These are phyloP conservation scores for Diaporthe batatas DNA, from an alignment of 2,329 filamentous ascomycete species.

Conservation along the genomic window DNA sequence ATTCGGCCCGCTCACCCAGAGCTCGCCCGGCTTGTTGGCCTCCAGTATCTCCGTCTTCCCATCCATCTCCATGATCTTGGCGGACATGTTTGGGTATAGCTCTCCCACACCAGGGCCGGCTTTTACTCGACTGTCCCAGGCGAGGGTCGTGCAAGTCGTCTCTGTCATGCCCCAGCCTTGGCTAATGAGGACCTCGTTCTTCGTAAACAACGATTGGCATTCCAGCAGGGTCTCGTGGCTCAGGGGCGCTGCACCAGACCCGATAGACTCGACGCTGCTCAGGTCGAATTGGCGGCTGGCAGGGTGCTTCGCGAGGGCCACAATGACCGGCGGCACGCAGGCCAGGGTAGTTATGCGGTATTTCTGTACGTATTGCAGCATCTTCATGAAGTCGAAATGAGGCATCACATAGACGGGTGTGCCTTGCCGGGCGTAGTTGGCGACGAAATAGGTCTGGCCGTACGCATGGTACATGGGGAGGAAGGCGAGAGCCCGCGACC, in stretches of 20 bases:
- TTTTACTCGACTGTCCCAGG: constrained; percentile 63
- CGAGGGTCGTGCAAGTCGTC: constrained; percentile 77
- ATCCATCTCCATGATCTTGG: constrained; percentile 73
- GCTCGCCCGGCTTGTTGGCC: constrained; percentile 72
- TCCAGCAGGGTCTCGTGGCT: constrained; percentile 68
- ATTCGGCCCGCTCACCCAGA: constrained; percentile 80
- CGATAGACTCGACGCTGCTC: constrained; percentile 71
- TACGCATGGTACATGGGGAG: constrained; percentile 83
- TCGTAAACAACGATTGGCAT: constrained; percentile 68
- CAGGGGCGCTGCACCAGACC: constrained; percentile 78
- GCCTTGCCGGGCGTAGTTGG: constrained; percentile 67
- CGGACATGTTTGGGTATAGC: constrained; percentile 76
- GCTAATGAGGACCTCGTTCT: constrained; percentile 53
- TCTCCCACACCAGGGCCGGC: constrained; percentile 70
- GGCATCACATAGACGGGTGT: constrained; percentile 83
- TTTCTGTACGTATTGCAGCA: constrained; percentile 76
- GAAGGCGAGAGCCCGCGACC: constrained; percentile 70
- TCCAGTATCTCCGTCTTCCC: constrained; percentile 64
- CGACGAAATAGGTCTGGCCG: constrained; percentile 78
- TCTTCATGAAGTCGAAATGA: constrained; percentile 79
- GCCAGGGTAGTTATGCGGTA: constrained; percentile 76
- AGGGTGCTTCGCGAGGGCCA: constrained; percentile 80
- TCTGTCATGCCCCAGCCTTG: constrained; percentile 95
- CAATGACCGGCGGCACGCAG: constrained; percentile 81
- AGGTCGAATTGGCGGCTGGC: constrained; percentile 76